These are phyloP conservation scores for Termitomyces sp. DNA, from an alignment of 1,284 basidiomycete species.

Conservation along the genomic window DNA sequence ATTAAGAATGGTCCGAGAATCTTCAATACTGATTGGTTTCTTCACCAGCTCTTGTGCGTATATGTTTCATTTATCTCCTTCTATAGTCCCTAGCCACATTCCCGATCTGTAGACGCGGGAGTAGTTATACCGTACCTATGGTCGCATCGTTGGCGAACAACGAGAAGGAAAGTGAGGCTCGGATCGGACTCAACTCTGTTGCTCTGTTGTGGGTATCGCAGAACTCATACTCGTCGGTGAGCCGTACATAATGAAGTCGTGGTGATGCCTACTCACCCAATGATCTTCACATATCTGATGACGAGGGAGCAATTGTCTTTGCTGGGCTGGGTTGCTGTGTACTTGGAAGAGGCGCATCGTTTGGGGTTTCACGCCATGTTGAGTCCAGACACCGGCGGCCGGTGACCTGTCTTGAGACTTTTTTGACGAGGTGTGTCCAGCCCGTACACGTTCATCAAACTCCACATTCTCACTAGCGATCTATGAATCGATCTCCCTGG, in stretches of 20 bases:
- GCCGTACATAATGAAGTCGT: too few species aligned
- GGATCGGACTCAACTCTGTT: constrained; percentile 33
- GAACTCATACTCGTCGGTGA: too few species aligned
- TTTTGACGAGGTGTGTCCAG: too few species aligned
- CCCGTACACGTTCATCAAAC: too few species aligned
- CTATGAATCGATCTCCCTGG: neutral
- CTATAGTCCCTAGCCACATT: neutral
- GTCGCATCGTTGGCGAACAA: constrained; percentile 29
- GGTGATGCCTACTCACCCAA: neutral
- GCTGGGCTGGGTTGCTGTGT: too few species aligned
- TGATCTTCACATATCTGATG: too few species aligned
- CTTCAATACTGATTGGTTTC: neutral
- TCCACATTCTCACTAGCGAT: too few species aligned
- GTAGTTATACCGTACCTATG: constrained; percentile 23
- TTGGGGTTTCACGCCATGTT: too few species aligned
- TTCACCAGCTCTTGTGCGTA: neutral
- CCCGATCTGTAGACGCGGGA: constrained; percentile 24
- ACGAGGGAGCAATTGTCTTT: too few species aligned
- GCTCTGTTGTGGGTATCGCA: constrained; percentile 30
- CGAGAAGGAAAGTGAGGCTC: constrained; percentile 36
- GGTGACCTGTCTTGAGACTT: too few species aligned
- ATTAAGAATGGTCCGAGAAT: neutral
- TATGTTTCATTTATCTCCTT: neutral
- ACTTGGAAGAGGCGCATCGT: too few species aligned
- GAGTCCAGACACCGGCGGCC: too few species aligned